Evolutionary conservation across 352 stramenopile species (phyloP).

Genomic region (Phytophthora niederhauseri): DNA sequence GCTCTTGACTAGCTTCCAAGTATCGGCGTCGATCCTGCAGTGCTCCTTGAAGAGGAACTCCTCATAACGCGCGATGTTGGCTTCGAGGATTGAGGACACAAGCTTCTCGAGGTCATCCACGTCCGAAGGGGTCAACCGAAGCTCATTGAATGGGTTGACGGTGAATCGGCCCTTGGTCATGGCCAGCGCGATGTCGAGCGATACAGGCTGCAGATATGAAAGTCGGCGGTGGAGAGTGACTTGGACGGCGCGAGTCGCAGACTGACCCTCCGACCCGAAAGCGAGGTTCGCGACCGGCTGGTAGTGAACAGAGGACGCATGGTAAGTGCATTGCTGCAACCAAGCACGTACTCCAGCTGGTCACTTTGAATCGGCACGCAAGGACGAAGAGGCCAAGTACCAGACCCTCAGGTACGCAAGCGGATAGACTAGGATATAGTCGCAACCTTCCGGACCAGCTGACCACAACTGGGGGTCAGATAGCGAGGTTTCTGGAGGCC

Average conservation of each 20-base stretch:
- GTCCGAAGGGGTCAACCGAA: constrained; percentile 38
- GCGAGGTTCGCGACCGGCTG: background rate
- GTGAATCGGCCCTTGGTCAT: constrained; percentile 40
- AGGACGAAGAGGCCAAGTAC: constrained; percentile 11
- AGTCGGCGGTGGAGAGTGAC: constrained; percentile 3
- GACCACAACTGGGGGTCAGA: constrained; percentile 15
- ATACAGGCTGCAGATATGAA: background rate
- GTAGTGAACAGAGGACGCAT: constrained; percentile 18
- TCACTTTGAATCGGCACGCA: constrained; percentile 23
- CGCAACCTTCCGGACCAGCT: constrained; percentile 2
- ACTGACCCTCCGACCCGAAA: constrained; percentile 10
- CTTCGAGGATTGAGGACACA: constrained; percentile 34
- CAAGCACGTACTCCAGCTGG: constrained; percentile 15
- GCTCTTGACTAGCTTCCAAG: constrained; percentile 46
- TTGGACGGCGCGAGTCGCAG: constrained; percentile 12
- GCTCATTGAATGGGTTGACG: constrained; percentile 41
- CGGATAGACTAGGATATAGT: constrained; percentile 1
- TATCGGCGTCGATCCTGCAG: constrained; percentile 25
- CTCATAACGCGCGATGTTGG: constrained; percentile 40
- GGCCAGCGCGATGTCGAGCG: background rate
- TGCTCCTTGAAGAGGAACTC: constrained; percentile 38
- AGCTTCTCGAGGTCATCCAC: constrained; percentile 30
- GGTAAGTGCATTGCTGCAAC: constrained; percentile 1
- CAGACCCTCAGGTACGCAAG: constrained; percentile 4
- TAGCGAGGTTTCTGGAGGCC: background rate